These are phyloP conservation scores for Chlorella sp. DNA, from an alignment of 139 green algal species.

Conservation along the genomic window DNA sequence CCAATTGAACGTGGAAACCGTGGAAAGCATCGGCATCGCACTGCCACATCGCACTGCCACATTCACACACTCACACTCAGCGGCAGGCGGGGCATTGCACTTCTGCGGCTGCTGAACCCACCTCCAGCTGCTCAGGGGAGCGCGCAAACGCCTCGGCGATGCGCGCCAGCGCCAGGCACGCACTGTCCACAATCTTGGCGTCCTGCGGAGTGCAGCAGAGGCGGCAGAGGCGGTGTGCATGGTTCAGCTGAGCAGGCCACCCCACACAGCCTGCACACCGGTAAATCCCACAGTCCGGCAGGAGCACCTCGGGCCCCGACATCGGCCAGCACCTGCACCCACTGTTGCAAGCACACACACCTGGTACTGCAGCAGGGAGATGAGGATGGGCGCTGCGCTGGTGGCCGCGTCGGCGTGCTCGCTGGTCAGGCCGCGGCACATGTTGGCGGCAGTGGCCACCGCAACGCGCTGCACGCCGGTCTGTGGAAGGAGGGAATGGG, in stretches of 20 bases:
- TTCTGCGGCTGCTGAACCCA: no score
- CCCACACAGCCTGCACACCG: no score
- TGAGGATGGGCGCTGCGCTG: conserved; percentile 88
- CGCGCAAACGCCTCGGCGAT: conserved; percentile 78
- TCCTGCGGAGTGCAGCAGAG: conserved; percentile 66
- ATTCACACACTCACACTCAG: no score
- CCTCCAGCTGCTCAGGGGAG: conserved; percentile 59
- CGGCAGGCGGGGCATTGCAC: no score
- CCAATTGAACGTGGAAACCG: no score
- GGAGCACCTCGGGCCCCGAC: no score
- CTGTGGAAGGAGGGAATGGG: neutral
- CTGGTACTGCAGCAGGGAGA: conserved; percentile 85
- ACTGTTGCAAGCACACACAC: conserved; percentile 28
- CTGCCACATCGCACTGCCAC: no score
- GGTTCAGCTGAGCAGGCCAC: no score
- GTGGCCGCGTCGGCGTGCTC: conserved; percentile 66
- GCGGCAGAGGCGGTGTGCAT: no score
- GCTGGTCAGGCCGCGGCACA: conserved; percentile 78
- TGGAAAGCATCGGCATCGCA: no score
- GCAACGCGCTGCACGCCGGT: conserved; percentile 93
- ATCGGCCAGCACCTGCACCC: no score
- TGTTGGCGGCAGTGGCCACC: conserved; percentile 90
- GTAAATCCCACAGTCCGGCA: no score
- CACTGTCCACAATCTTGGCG: conserved; percentile 90
- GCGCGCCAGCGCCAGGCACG: conserved; percentile 84